phyloP scores from a whole-genome alignment of 2,329 filamentous ascomycete species.

The Chrysoporthe cubensis region DNA sequence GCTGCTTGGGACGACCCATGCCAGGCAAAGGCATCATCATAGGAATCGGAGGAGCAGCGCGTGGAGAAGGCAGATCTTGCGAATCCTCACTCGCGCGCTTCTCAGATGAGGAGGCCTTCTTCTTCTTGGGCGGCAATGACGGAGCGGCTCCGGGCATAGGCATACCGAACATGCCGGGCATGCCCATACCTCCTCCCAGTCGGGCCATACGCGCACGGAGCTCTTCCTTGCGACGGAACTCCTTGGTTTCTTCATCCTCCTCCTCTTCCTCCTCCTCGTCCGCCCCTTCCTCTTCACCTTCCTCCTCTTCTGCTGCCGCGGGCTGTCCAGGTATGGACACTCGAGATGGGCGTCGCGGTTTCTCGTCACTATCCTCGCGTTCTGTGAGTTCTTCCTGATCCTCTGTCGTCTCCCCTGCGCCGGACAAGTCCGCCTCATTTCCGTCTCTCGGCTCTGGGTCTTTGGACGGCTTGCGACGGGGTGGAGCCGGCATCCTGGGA shows the following conservation, averaged over 20 bases:
- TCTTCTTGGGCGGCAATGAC: conserved; percentile 57
- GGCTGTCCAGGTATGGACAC: conserved; percentile 44
- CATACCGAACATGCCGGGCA: conserved; percentile 91
- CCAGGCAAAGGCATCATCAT: conserved; percentile 71
- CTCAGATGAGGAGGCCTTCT: conserved; percentile 50
- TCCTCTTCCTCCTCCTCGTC: conserved; percentile 57
- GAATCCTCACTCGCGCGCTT: conserved; percentile 48
- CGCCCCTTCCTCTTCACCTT: conserved; percentile 43
- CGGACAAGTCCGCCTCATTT: conserved; percentile 68
- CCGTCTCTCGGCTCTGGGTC: conserved; percentile 58
- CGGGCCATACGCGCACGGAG: conserved; percentile 95
- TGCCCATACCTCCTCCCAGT: conserved; percentile 97
- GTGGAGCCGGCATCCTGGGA: conserved; percentile 45
- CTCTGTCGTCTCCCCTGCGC: conserved; percentile 66
- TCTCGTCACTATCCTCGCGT: conserved; percentile 75
- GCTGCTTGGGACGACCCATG: conserved; percentile 63
- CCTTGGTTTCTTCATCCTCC: conserved; percentile 76
- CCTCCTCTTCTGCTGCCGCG: conserved; percentile 44
- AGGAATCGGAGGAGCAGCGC: conserved; percentile 58
- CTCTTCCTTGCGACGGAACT: conserved; percentile 83
- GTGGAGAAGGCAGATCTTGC: conserved; percentile 50
- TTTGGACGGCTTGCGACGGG: conserved; percentile 55
- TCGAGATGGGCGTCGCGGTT: conserved; percentile 45
- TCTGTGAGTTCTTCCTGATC: conserved; percentile 64
- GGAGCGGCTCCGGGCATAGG: conserved; percentile 58